Percentiles rank a stretch among this genome's conserved stretches.
These are phyloP conservation scores for Serendipita sp. DNA, from an alignment of 768 basidiomycete species.

Conservation along the genomic window DNA sequence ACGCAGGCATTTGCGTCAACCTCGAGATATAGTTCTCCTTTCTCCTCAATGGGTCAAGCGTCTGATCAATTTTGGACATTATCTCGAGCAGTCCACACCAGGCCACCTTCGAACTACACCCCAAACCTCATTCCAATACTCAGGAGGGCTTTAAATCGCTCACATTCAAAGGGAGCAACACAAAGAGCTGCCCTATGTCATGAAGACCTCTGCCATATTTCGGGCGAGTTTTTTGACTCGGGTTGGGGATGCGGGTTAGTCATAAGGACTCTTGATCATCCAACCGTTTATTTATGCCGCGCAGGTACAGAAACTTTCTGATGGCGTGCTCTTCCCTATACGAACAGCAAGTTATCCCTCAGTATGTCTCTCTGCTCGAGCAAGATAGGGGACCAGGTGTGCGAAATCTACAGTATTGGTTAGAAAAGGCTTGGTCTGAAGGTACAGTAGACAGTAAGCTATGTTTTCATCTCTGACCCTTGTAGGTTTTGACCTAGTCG, in stretches of 20 bases:
- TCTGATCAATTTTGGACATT: conserved; percentile 30
- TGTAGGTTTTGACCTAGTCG: conserved; percentile 57
- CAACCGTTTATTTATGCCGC: conserved; percentile 6
- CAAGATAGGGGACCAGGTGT: conserved; percentile 48
- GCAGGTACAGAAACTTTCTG: conserved; percentile 67
- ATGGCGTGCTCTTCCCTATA: conserved; percentile 63
- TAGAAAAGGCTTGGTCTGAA: conserved; percentile 65
- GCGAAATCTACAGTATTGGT: conserved; percentile 56
- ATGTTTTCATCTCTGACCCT: background rate
- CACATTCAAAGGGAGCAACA: conserved; percentile 34
- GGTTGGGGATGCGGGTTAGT: conserved; percentile 58
- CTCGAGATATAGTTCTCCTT: conserved; percentile 1
- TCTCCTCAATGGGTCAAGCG: background rate
- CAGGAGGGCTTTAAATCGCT: conserved; percentile 35
- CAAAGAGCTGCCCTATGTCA: conserved; percentile 48
- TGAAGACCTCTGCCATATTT: conserved; percentile 43
- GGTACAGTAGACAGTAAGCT: conserved; percentile 26
- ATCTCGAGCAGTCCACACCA: conserved; percentile 39
- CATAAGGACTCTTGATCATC: background rate
- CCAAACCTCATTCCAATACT: conserved; percentile 62
- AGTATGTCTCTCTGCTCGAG: conserved; percentile 47
- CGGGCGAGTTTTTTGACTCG: conserved; percentile 41
- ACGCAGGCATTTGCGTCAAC: background rate
- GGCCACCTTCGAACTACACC: conserved; percentile 41
- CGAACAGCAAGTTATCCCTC: conserved; percentile 42